phyloP scores from a whole-genome alignment of 2,329 filamentous ascomycete species.

The Aspergillus ochraceus region DNA sequence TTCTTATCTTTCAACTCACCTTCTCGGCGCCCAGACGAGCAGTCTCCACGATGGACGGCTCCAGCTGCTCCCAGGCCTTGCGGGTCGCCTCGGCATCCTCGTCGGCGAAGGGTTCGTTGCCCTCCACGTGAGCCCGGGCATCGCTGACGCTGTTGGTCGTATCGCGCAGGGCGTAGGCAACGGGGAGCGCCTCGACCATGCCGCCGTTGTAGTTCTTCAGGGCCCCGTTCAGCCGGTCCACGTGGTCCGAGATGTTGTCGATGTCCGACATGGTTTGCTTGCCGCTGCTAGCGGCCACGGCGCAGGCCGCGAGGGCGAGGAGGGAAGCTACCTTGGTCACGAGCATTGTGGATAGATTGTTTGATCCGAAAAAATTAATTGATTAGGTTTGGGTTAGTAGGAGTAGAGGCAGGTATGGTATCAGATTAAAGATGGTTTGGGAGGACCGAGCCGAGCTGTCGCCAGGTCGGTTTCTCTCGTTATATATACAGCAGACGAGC shows the following conservation, averaged over 20 bases:
- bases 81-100: background rate
- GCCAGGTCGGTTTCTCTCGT: background rate
- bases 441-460: background rate
- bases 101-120: background rate
- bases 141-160: background rate
- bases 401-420: background rate
- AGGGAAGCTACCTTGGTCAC: background rate
- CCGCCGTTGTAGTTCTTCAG: background rate
- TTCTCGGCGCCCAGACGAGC: background rate
- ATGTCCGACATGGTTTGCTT: background rate
- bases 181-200: background rate
- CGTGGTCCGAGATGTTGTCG: background rate
- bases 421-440: background rate
- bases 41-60: background rate
- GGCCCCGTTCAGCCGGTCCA: background rate
- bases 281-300: background rate
- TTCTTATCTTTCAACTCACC: background rate
- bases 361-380: background rate
- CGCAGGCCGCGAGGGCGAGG: background rate
- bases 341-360: background rate
- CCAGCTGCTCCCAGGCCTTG: background rate
- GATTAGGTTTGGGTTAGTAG: background rate
- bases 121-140: background rate
- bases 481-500: background rate
- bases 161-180: background rate